A percentile compares a stretch with the other conserved stretches of the same genome.
Evolutionary conservation across 2,329 filamentous ascomycete species (phyloP).

Genomic region (Penicillium sp.): DNA sequence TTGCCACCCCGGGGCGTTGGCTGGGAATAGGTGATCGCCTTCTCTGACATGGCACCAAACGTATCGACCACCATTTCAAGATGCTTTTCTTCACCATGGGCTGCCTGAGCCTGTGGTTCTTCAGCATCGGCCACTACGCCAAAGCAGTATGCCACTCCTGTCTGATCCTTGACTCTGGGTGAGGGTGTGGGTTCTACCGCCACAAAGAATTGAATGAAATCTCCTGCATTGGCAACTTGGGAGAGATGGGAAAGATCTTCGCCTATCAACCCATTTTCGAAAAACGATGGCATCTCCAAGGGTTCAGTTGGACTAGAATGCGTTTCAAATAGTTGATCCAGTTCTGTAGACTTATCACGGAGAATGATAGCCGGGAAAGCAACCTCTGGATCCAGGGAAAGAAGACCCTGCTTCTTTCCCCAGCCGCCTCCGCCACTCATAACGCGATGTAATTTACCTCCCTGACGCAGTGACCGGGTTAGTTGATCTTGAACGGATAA

Average conservation of each 20-base stretch:
- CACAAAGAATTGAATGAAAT: slow-evolving; percentile 45
- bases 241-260: slow-evolving; percentile 40
- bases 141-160: neutral
- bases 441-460: slow-evolving; percentile 42
- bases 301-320: neutral
- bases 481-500: slow-evolving; percentile 23
- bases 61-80: slow-evolving; percentile 28
- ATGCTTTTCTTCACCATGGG: slow-evolving; percentile 6
- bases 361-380: slow-evolving; percentile 25
- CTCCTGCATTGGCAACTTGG: slow-evolving; percentile 38
- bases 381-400: slow-evolving; percentile 44
- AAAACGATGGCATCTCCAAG: slow-evolving; percentile 18
- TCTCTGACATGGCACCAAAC: slow-evolving; percentile 44
- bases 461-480: slow-evolving; percentile 27
- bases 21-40: slow-evolving; percentile 26
- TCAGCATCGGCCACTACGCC: slow-evolving; percentile 1
- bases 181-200: slow-evolving; percentile 24
- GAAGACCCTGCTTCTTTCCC: slow-evolving; percentile 47
- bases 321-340: slow-evolving; percentile 28
- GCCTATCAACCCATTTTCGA: slow-evolving; percentile 22
- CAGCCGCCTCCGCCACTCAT: slow-evolving; percentile 47
- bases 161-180: too few species aligned
- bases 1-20: slow-evolving; percentile 12
- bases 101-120: neutral
- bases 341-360: slow-evolving; percentile 12